A percentile compares a stretch with the other conserved stretches of the same genome.
phyloP scores from a whole-genome alignment of 225 moss, liverwort and hornwort genomes.

The Lunularia cruciata region DNA sequence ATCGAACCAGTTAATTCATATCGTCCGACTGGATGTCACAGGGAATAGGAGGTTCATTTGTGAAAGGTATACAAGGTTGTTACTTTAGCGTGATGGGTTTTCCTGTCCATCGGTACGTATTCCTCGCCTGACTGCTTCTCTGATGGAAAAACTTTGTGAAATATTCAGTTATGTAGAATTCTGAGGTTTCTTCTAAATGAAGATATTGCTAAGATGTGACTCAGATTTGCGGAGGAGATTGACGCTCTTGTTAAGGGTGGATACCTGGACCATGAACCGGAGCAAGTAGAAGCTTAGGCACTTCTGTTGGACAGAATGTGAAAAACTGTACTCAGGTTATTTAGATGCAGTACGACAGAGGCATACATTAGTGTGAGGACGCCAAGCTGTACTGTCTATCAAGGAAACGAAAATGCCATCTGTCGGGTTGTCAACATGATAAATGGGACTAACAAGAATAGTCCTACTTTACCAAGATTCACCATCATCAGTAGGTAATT shows the following conservation, averaged over 20 bases:
- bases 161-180: background rate
- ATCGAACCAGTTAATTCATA: background rate
- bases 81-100: slow-evolving; percentile 99
- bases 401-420: too few relatives aligned
- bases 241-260: slow-evolving; percentile 4
- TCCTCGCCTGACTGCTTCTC: background rate
- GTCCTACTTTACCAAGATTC: too few relatives aligned
- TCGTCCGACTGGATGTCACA: slow-evolving; percentile 26
- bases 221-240: slow-evolving; percentile 5
- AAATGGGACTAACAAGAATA: too few relatives aligned
- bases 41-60: slow-evolving; percentile 94
- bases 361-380: too few relatives aligned
- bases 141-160: background rate
- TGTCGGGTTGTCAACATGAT: too few relatives aligned
- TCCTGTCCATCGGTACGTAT: slow-evolving; percentile 73
- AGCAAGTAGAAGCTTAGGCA: background rate
- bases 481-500: too few relatives aligned
- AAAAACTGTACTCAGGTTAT: too few relatives aligned
- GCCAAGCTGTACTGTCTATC: too few relatives aligned
- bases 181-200: background rate
- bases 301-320: too few relatives aligned
- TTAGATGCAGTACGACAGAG: too few relatives aligned
- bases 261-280: background rate
- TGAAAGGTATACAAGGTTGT: slow-evolving; percentile 84
- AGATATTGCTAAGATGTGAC: too few relatives aligned